Evolutionary conservation across 192 early-diverging fungal genomes (phyloP).

Genomic region (Geranomyces variabilis): DNA sequence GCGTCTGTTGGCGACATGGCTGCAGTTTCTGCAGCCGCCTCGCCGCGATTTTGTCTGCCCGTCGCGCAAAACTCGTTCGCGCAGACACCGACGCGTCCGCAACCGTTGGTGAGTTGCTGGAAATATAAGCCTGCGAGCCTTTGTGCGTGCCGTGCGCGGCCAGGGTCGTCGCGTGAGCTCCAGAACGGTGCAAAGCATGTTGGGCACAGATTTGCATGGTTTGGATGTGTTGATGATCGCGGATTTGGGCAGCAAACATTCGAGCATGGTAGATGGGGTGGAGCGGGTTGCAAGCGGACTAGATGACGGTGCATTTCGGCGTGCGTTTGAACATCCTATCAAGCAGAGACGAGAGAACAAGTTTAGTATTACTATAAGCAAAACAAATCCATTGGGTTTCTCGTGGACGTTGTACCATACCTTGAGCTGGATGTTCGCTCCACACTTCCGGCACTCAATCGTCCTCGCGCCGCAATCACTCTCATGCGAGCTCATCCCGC

Average conservation of each 20-base stretch:
- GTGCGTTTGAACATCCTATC: conserved; percentile 72
- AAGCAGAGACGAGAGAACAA: not conserved
- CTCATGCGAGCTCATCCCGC: conserved; percentile 68
- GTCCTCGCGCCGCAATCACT: conserved; percentile 83
- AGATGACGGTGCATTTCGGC: conserved; percentile 70
- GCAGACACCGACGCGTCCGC: conserved; percentile 65
- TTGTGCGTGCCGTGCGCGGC: conserved; percentile 71
- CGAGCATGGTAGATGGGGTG: conserved; percentile 57
- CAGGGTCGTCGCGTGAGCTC: conserved; percentile 74
- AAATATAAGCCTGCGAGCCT: conserved; percentile 73
- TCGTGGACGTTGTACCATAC: not conserved
- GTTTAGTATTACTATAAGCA: not conserved
- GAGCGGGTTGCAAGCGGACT: conserved; percentile 58
- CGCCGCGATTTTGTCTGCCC: not conserved
- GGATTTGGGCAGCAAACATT: conserved; percentile 76
- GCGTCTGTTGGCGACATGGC: conserved; percentile 54
- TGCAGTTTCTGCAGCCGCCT: not conserved
- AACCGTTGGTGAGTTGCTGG: conserved; percentile 77
- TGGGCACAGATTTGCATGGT: conserved; percentile 71
- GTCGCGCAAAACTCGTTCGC: conserved; percentile 54
- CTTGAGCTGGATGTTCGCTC: conserved; percentile 71
- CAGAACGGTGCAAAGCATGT: conserved; percentile 85
- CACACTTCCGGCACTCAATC: conserved; percentile 80
- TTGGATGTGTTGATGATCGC: conserved; percentile 37
- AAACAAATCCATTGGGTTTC: too few relatives aligned